Percentiles rank a stretch among this genome's conserved stretches.
These are phyloP conservation scores for Penicillium dipodomyicola DNA, from an alignment of 495 filamentous ascomycete genomes.

Conservation along the genomic window DNA sequence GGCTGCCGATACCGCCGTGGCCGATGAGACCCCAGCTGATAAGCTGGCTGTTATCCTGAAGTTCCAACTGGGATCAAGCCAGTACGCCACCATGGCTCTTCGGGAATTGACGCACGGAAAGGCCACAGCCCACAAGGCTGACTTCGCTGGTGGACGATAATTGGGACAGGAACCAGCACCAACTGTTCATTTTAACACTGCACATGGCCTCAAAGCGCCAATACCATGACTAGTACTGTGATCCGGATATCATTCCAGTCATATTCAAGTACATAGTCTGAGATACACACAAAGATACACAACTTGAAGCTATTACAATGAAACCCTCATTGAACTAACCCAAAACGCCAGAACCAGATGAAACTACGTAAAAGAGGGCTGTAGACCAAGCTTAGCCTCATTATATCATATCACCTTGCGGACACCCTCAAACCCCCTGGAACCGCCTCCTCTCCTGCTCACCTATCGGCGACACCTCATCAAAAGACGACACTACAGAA, in stretches of 20 bases:
- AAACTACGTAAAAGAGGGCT: neutral
- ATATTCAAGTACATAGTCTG: constrained; percentile 1
- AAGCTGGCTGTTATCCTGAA: constrained; percentile 84
- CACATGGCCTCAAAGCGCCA: neutral
- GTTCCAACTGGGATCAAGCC: constrained; percentile 78
- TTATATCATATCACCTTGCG: constrained; percentile 2
- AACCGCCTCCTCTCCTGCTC: constrained; percentile 4
- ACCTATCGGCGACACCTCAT: constrained; percentile 16
- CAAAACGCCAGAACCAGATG: neutral
- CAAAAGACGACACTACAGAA: constrained; percentile 40
- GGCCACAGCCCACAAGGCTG: constrained; percentile 61
- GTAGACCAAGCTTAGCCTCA: neutral
- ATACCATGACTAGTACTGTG: neutral
- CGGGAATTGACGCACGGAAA: constrained; percentile 79
- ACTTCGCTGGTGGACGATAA: constrained; percentile 52
- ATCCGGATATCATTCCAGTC: neutral
- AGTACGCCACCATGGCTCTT: constrained; percentile 93
- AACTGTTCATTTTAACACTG: neutral
- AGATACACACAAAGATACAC: neutral
- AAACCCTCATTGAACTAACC: neutral
- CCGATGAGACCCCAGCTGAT: constrained; percentile 16
- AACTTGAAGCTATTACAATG: neutral
- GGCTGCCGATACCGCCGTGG: constrained; percentile 3
- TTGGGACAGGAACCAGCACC: neutral
- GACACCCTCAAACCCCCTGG: neutral